A percentile compares a stretch with the other conserved stretches of the same genome.
phyloP scores from a whole-genome alignment of 2,329 filamentous ascomycete genomes.

The Fusarium continuum region DNA sequence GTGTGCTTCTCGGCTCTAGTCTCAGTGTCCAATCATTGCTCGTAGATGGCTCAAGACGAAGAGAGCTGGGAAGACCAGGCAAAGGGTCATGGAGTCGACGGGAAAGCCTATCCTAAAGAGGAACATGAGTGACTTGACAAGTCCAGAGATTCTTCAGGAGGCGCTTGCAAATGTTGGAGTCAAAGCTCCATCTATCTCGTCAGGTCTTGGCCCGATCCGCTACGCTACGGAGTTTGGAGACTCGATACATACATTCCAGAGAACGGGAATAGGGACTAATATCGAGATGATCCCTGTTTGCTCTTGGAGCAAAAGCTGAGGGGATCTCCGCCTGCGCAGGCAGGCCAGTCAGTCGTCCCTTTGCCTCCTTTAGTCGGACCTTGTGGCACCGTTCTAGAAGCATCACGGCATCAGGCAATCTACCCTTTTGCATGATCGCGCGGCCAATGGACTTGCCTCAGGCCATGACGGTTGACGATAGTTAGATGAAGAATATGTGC shows the following conservation, averaged over 20 bases:
- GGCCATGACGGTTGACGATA: conserved; percentile 11
- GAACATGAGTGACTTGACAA: conserved; percentile 41
- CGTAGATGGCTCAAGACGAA: conserved; percentile 33
- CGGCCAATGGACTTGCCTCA: conserved; percentile 33
- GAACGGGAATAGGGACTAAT: conserved; percentile 12
- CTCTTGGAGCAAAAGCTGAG: conserved; percentile 17
- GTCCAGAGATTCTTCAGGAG: conserved; percentile 30
- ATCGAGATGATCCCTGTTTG: conserved; percentile 24
- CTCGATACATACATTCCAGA: conserved; percentile 33
- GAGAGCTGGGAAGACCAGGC: conserved; percentile 32
- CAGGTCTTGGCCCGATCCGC: conserved; percentile 22
- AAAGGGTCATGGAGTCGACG: conserved; percentile 36
- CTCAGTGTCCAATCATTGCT: conserved; percentile 13
- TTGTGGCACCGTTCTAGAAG: conserved; percentile 35
- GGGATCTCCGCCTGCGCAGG: conserved; percentile 9
- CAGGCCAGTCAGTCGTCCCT: background rate
- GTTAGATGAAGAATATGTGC: conserved; percentile 25
- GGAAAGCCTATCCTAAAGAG: conserved; percentile 40
- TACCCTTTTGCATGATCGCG: conserved; percentile 28
- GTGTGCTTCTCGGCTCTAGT: conserved; percentile 20
- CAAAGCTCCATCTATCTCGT: conserved; percentile 13
- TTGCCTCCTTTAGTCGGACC: conserved; percentile 26
- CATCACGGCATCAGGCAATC: conserved; percentile 37
- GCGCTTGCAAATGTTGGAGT: conserved; percentile 24
- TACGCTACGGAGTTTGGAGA: conserved; percentile 16